Conservation (phyloP, 164 flowering plant genomes). For the Cinnamomum micranthum region DNA sequence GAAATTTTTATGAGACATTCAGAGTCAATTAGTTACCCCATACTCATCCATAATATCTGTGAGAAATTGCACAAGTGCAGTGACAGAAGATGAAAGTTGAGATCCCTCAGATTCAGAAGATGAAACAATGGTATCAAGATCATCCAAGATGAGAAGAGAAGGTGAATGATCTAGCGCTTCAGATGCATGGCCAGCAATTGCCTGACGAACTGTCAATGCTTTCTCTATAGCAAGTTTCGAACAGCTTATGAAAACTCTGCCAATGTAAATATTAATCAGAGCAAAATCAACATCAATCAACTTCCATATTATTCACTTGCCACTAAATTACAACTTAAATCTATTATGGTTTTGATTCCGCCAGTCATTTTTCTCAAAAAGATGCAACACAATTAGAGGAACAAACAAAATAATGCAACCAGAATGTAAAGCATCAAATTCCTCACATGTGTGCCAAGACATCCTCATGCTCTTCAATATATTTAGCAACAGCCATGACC, state of each 20-base stretch:
- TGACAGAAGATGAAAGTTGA: slow-evolving; percentile 49
- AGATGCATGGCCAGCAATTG: slow-evolving; percentile 51
- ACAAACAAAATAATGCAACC: not conserved
- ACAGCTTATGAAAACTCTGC: slow-evolving; percentile 75
- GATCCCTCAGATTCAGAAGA: slow-evolving; percentile 65
- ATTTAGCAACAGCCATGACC: slow-evolving; percentile 69
- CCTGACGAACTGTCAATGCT: slow-evolving; percentile 45
- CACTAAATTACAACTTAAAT: not conserved
- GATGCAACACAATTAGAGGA: not conserved
- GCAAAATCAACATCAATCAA: not conserved
- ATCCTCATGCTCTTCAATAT: slow-evolving; percentile 50
- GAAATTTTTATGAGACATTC: not conserved
- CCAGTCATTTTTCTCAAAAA: not conserved
- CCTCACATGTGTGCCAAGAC: slow-evolving; percentile 71
- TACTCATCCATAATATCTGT: slow-evolving; percentile 79
- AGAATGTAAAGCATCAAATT: slow-evolving; percentile 2
- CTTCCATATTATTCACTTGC: not conserved
- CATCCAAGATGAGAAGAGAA: slow-evolving; percentile 82
- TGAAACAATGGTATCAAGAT: slow-evolving; percentile 76
- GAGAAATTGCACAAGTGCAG: slow-evolving; percentile 59
- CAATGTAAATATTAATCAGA: slow-evolving; percentile 12
- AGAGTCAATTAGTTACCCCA: slow-evolving; percentile 40
- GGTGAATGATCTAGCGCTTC: slow-evolving; percentile 90
- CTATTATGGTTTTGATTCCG: not conserved
- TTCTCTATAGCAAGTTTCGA: slow-evolving; percentile 75